Evolutionary conservation across 805 yeast species (phyloP), one percentile per base, ranked within the genome.

Genomic region (Kuraishia ogatae): DNA sequence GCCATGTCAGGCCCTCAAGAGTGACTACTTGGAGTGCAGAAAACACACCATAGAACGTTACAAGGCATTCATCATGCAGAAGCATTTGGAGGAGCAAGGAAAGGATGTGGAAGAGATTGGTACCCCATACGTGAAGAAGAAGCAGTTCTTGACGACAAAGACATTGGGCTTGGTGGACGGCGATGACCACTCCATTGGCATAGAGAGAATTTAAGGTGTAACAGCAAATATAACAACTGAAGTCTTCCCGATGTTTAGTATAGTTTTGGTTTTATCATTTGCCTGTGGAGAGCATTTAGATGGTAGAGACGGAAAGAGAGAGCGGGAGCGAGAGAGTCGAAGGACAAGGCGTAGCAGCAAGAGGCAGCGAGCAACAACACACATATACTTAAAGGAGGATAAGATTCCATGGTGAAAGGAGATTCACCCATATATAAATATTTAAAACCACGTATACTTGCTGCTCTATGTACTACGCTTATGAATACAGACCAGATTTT

Each of bases 41-140:
- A 68, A 70, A 57, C 73, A 71, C 56, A 62, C 66, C 56, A 54
- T 71, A 52, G 75, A 71, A 60, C 56, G 67, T 20, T 71, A 71
- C 57, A 71, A 71, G 61, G 63, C 66, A 61, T 62, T 66, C 35
- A 62, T 71, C 51, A 60, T 71, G 58, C 59, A 68, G 56, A 65
- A 68, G 52, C 72, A 70, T 47, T 53, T 70, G 43, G 62, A 65
- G 52, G 69, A 67, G 50, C 58, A 63, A 19, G 60, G 61, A 60
- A 66, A 24, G 53, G 52, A 46, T 23, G n/a, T 46, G 35, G 72
- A 68, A 50, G 64, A 63, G 28, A 54, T 70, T 22, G 75, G 75
- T 50, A 73, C 73, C 29, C 75, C 75, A n/a, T 71, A 59, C 53
- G 72, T 71, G 46, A 70, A 67, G 59, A 66, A 67, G 64, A 67